Percentiles rank a stretch among this genome's conserved stretches.
Conservation (phyloP, 1,284 basidiomycete species). For the Heterobasidion occidentale region DNA sequence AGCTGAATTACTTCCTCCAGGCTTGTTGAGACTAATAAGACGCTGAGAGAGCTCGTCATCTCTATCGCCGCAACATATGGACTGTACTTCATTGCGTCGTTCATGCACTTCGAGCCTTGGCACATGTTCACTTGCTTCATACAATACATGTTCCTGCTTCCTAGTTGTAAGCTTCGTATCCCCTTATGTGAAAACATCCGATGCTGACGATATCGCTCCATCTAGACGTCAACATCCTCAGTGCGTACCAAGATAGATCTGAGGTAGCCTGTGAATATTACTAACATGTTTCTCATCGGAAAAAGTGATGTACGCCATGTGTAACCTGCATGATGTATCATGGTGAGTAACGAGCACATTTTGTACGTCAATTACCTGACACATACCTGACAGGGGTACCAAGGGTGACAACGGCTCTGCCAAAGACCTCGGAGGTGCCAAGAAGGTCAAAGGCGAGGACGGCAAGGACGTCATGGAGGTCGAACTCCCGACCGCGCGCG, state of each 20-base stretch:
- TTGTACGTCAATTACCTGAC: constrained; percentile 2
- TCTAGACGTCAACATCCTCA: constrained; percentile 82
- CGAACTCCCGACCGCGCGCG: constrained; percentile 69
- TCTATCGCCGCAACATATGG: constrained; percentile 83
- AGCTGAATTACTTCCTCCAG: constrained; percentile 23
- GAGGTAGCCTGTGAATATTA: not conserved
- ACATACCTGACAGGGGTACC: constrained; percentile 52
- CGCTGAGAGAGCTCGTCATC: constrained; percentile 77
- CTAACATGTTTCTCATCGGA: not conserved
- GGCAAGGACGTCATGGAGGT: constrained; percentile 86
- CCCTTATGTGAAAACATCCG: not conserved
- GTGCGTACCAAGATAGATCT: constrained; percentile 26
- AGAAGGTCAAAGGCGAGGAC: constrained; percentile 76
- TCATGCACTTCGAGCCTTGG: constrained; percentile 88
- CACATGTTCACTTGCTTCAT: constrained; percentile 91
- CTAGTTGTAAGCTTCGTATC: constrained; percentile 42
- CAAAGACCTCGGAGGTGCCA: constrained; percentile 84
- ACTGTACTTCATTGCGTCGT: constrained; percentile 79
- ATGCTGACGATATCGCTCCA: constrained; percentile 10
- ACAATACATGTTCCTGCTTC: constrained; percentile 76
- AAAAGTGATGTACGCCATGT: constrained; percentile 83
- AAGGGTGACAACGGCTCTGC: constrained; percentile 83
- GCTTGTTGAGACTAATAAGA: constrained; percentile 53
- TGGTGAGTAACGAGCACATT: constrained; percentile 38
- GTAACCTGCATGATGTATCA: constrained; percentile 84